Base-by-base conservation (phyloP, 331 rosid genomes). In the Cydonia oblonga region DNA sequence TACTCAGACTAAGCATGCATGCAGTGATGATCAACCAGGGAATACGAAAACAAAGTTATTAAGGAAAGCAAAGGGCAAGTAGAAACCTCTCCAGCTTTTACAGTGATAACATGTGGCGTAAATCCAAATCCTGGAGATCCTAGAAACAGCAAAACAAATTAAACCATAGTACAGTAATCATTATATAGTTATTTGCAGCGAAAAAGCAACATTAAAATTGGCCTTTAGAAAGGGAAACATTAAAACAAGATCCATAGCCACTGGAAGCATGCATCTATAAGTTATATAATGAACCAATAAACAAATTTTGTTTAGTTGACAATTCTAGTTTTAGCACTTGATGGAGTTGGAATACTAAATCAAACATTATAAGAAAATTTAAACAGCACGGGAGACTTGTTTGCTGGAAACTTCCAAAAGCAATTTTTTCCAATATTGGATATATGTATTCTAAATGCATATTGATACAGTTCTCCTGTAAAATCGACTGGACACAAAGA, bases 31-130 rank as follows among this genome's bases (percentile, higher is more conserved):
- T 22, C 63, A 66, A 65, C 40, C 26, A 64, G 14, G 49, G 53
- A 38, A 26, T 22, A 15, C 29, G 25, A 68, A 33, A 28, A 16
- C 19, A 22, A 6, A 25, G 26, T 42, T 12, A 44, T 46, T 38
- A 54, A 49, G 44, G 69, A 63, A 49, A 11, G n/a, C 14, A 4
- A 52, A 44, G 70, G 62, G 63, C 28, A 68, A 56, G 51, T n/a
- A 73, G 44, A 53, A 65, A 80, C 97, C 96, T 91, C 97, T 68
- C 96, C 96, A 38, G 92, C 80, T 75, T 87, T 81, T 53, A 86
- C 97, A 25, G 91, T 86, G 53, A 89, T 81, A 71, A 89, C 83
- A 67, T 91, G 96, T 6, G 92, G 85, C 4, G 84, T 78, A 53
- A 87, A 85, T 22, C 84, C 79, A 62, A 58, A 19, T 42, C 85